A percentile compares a stretch with the other conserved stretches of the same genome.
Conservation (phyloP, 2,329 filamentous ascomycete species). For the Thyridium curvatum region DNA sequence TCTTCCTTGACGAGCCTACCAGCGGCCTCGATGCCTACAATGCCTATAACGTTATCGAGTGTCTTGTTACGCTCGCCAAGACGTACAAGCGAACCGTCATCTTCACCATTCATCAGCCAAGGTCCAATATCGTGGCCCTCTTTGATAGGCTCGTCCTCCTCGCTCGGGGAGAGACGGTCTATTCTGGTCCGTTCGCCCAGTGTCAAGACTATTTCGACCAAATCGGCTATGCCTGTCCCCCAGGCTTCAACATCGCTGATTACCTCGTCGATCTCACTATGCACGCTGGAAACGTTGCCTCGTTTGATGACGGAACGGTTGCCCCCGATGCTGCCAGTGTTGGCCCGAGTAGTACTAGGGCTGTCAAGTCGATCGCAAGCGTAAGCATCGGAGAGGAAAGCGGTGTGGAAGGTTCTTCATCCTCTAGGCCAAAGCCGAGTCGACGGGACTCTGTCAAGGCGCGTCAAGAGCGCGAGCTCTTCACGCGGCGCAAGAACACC, state of each 20-base stretch:
- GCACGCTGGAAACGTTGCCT: conserved; percentile 68
- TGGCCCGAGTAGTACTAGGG: conserved; percentile 78
- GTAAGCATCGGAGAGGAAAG: conserved; percentile 68
- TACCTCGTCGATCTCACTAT: conserved; percentile 97
- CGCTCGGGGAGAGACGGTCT: conserved; percentile 83
- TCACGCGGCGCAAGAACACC: conserved; percentile 68
- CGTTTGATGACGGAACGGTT: conserved; percentile 51
- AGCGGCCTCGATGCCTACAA: conserved; percentile 96
- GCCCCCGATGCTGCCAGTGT: conserved; percentile 56
- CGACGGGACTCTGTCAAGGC: conserved; percentile 76
- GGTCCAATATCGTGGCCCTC: conserved; percentile 95
- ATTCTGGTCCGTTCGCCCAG: conserved; percentile 81
- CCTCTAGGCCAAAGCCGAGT: conserved; percentile 59
- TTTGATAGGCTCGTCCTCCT: conserved; percentile 93
- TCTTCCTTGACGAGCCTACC: conserved; percentile 95
- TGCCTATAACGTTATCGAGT: conserved; percentile 96
- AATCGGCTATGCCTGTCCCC: conserved; percentile 86
- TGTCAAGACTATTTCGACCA: conserved; percentile 92
- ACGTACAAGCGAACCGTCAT: conserved; percentile 95
- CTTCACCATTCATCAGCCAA: conserved; percentile 96
- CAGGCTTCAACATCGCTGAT: conserved; percentile 97
- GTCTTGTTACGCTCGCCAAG: conserved; percentile 88
- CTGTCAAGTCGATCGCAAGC: conserved; percentile 86
- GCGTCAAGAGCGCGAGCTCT: conserved; percentile 85
- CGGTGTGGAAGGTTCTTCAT: conserved; percentile 50